Conservation (phyloP, 192 early-diverging fungal genomes). For the Backusella sp. region DNA sequence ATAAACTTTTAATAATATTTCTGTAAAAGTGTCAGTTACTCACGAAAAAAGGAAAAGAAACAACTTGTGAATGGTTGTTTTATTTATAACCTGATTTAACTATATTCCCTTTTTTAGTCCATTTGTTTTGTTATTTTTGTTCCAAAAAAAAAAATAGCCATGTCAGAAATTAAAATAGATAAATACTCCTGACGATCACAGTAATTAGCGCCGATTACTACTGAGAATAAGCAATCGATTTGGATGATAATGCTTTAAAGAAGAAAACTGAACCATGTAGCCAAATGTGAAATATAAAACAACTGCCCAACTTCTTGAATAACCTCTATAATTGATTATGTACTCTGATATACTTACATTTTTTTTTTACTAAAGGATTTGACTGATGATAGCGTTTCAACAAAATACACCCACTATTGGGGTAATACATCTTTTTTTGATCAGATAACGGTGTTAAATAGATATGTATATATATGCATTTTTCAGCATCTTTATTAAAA, state of each 20-base stretch:
- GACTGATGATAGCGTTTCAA: too few relatives aligned
- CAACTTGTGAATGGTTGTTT: too few relatives aligned
- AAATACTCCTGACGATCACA: not conserved
- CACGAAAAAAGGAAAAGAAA: too few relatives aligned
- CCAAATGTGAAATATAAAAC: not conserved
- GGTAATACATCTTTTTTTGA: too few relatives aligned
- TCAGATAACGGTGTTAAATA: not conserved
- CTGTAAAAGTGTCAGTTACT: too few relatives aligned
- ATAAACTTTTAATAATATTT: too few relatives aligned
- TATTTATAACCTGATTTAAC: too few relatives aligned
- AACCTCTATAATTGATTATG: not conserved
- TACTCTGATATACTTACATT: not conserved
- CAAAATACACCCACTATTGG: not conserved
- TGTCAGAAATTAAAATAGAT: not conserved
- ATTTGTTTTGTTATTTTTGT: too few relatives aligned
- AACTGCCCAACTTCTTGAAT: not conserved
- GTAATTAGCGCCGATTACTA: not conserved
- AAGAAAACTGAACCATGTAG: not conserved
- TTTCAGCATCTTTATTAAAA: not conserved
- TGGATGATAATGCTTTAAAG: not conserved
- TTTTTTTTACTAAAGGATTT: not conserved
- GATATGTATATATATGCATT: not conserved
- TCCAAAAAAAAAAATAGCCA: too few relatives aligned
- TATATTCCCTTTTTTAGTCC: too few relatives aligned
- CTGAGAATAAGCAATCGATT: not conserved